These are phyloP conservation scores for Orychophragmus violaceus DNA, from an alignment of 345 rosid genomes.

Conservation along the genomic window DNA sequence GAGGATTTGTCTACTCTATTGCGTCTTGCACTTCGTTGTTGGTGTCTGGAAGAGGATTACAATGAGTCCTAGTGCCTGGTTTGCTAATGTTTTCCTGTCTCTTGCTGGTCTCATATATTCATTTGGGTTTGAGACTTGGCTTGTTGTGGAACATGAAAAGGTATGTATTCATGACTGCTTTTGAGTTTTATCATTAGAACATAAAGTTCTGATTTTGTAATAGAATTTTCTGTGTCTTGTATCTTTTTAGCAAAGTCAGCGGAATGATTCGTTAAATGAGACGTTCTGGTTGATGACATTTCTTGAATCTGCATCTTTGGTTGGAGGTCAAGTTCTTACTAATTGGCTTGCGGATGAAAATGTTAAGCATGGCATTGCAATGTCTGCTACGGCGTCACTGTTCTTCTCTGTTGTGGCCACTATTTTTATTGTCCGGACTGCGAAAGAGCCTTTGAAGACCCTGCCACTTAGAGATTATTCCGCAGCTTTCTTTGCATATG, in stretches of 20 bases:
- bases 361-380: slow-evolving; percentile 38
- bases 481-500: slow-evolving; percentile 40
- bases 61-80: slow-evolving; percentile 48
- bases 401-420: slow-evolving; percentile 50
- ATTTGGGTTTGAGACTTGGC: slow-evolving; percentile 84
- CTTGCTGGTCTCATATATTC: slow-evolving; percentile 63
- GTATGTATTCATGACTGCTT: slow-evolving; percentile 32
- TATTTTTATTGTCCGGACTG: slow-evolving; percentile 39
- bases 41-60: slow-evolving; percentile 71
- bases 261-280: slow-evolving; percentile 65
- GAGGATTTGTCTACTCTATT: slow-evolving; percentile 65
- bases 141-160: slow-evolving; percentile 76
- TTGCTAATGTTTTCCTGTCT: slow-evolving; percentile 56
- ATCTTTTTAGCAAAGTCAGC: slow-evolving; percentile 65
- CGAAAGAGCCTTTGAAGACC: slow-evolving; percentile 44
- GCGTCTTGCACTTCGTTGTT: slow-evolving; percentile 61
- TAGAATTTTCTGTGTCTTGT: neutral
- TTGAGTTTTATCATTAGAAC: neutral
- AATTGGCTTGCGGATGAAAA: slow-evolving; percentile 56
- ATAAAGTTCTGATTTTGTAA: neutral
- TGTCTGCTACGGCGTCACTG: slow-evolving; percentile 40
- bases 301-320: slow-evolving; percentile 64
- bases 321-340: slow-evolving; percentile 69
- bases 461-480: slow-evolving; percentile 38
- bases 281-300: slow-evolving; percentile 93